Evolutionary conservation across 2,329 filamentous ascomycete species (phyloP), one percentile per base, ranked within the genome.

Genomic region (Canariomyces notabilis): DNA sequence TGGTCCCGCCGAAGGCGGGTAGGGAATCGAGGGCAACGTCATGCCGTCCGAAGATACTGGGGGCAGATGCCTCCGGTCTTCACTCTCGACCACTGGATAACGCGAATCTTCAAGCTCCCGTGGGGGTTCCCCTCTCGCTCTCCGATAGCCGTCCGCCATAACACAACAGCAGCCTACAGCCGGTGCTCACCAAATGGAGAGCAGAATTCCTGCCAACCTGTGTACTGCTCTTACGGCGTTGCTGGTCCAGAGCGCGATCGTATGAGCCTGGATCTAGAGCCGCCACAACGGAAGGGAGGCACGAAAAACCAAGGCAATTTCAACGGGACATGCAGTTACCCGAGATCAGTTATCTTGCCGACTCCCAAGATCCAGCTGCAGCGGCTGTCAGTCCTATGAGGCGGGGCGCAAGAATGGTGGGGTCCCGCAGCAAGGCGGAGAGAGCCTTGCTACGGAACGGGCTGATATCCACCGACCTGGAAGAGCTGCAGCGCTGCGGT

Each of bases 1-100:
- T 9, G 42, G 36, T 12, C 37, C 46, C 9, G 36, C 51, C 46
- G 46, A 61, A 60, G 46, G 63, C 37, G 68, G 61, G 56, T 76
- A 74, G 44, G 75, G 67, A 43, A 77, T 76, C 15, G 74, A 70
- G 1, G 75, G 74, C 26, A 75, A 62, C 49, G 68, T 74, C 48
- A 74, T 67, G 47, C 67, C 64, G 64, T 57, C 48, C 59, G 57
- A 50, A 57, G 43, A 44, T 55, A 60, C 52, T 57, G 63, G 37
- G 49, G 59, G 50, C 55, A 57, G 29, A 51, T 49, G 57, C 41
- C 49, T 55, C 33, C 46, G 46, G 52, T 73, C 70, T 45, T 67
- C 68, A 48, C 68, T 67, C 46, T 67, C 67, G 39, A 70, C 65
- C 49, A 65, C 61, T 42, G 69, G 67, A 55, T 73, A 68, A 47